phyloP scores from a whole-genome alignment of 805 yeast species.

The Nakazawaea laoshanensis region DNA sequence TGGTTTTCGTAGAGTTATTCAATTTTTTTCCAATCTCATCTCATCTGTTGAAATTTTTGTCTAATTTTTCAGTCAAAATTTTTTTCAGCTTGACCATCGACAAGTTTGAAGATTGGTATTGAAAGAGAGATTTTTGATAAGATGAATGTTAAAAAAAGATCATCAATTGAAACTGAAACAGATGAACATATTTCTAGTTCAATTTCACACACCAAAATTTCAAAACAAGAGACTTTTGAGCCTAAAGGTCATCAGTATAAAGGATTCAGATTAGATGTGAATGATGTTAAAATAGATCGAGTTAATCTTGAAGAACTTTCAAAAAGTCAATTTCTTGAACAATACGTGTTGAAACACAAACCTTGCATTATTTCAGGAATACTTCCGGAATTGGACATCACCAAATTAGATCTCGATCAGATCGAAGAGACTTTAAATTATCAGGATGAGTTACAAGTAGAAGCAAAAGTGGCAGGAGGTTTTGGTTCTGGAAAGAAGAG shows the following conservation, averaged over 20 bases:
- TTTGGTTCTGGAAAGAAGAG: conserved; percentile 60
- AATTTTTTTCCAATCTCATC: no score
- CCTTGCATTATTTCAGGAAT: conserved; percentile 43
- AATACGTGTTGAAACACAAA: conserved; percentile 31
- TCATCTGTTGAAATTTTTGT: no score
- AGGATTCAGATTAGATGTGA: conserved; percentile 1
- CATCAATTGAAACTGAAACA: no score
- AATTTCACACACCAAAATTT: no score
- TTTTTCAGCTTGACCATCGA: no score
- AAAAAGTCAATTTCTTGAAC: conserved; percentile 23
- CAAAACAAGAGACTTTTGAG: no score
- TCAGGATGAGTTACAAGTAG: conserved; percentile 38
- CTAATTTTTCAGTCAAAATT: no score
- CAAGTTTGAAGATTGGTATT: no score
- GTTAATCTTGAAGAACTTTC: conserved; percentile 15
- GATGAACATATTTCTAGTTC: no score
- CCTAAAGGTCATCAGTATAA: conserved; percentile 4
- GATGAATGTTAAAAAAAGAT: no score
- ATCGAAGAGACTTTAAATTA: conserved; percentile 26
- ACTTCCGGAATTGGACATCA: conserved; percentile 24
- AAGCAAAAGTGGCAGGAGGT: conserved; percentile 49
- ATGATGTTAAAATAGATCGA: conserved; percentile 11
- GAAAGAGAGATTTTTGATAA: no score
- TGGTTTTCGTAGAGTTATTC: no score
- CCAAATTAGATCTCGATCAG: conserved; percentile 23